Base-by-base conservation (phyloP, 2,329 filamentous ascomycete species). In the Cladosporium austrohemisphaericum region DNA sequence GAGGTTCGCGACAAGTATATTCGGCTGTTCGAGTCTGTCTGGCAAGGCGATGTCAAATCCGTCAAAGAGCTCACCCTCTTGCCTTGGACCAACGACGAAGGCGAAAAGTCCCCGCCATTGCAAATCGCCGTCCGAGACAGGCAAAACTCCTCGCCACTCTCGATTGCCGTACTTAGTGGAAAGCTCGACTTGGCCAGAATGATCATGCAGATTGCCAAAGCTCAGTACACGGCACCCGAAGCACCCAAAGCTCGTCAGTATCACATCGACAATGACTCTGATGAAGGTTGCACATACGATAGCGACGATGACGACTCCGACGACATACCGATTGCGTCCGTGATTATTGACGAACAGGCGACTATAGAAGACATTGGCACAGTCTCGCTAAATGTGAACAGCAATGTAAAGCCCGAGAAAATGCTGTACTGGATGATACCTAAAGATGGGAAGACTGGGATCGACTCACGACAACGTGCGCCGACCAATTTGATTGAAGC, bases 301-400 rank as follows among this genome's bases (percentile, higher is more conserved):
- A 60, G 55, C 25, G 59, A 59, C 4, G 62, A 64, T 8, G 61
- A 61, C 11, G 37, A 45, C 5, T 51, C 58, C 26, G 50, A 51
- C 16, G 65, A 65, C n/a, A 59, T 75, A 10, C 54, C 62, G 5
- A 57, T 68, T 69, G 31, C 55, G 29, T 57, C 61, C 13, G 76
- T 84, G 52, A 71, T 83, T 32, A 69, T 88, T 22, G 78, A 85
- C 56, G 79, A 84, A 10, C 73, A 77, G 28, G 88, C 86, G 63
- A 93, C 88, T 0, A 78, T 92, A 45, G 85, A 93, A 13, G 81
- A 88, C 57, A 76, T 93, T 50, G 85, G 85, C 0, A 78, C 87
- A 55, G 73, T 86, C 3, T 80, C 79, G 0, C 83, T 78, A 60
- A 76, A 84, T 49, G 84, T 89, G 51, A 83, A 86, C 61, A 86